Base-by-base conservation (phyloP, 257 asterid species). In the Solanum paucissectum region DNA sequence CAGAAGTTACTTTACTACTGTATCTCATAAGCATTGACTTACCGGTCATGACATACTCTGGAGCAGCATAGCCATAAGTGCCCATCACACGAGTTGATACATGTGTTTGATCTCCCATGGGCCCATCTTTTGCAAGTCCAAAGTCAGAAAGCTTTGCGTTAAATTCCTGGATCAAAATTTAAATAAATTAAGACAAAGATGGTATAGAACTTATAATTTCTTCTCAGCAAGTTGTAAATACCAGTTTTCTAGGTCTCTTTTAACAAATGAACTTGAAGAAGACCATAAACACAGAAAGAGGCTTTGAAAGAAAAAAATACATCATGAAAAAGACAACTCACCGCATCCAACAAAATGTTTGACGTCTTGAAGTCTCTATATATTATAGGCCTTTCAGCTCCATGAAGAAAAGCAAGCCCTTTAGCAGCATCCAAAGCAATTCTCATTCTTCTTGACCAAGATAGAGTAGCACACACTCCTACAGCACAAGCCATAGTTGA, bases 1-100 rank as follows among this genome's bases (percentile, higher is more conserved):
- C 16, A 32, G 71, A 82, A 29, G 29, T 9, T 29, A 11, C 71
- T 52, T 82, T 82, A 49, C 21, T 18, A 82, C 71, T 29, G 71
- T 44, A 44, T 81, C 66, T 81, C 42, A 46, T 46, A 27, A 81
- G 29, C 32, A 32, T 32, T 81, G 55, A 90, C 98, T 93, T 90
- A 97, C 99, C 99, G 4, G 98, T 97, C 99, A 97, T 95, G 90
- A 97, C 96, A 91, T 97, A 97, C 90, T 97, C 99, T 0, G 99
- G 99, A 86, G 99, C 98, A 82, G 99, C 98, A 91, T 97, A 97
- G 72, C 99, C 99, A 38, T 94, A 95, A 68, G 99, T 97, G 84
- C 99, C 99, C 99, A 95, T 94, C 49, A 97, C 98, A 25, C 98
- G 94, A 88, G 99, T 97, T 40, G 99, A 95, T 72, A 97, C 99